Conservation (phyloP, 306 rosid species). For the Acacia crassicarpa region DNA sequence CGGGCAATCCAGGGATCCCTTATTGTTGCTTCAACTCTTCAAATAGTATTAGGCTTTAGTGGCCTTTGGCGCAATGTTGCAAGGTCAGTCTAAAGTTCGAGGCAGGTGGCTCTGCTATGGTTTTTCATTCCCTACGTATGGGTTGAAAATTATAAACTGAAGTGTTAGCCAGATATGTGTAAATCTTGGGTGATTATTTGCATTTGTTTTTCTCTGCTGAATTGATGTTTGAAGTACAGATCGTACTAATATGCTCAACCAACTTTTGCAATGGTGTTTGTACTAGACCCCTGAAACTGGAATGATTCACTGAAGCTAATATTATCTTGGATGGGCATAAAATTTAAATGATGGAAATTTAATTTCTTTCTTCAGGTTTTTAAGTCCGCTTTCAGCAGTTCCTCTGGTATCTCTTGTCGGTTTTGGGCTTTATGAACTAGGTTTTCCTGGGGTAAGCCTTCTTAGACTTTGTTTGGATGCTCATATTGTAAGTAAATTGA, state of each 20-base stretch:
- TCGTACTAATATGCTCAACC: conserved; percentile 3
- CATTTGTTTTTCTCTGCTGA: conserved; percentile 19
- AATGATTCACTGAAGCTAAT: conserved; percentile 10
- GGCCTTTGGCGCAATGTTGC: conserved; percentile 99
- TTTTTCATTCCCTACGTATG: conserved; percentile 18
- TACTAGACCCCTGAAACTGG: neutral
- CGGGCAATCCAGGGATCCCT: conserved; percentile 96
- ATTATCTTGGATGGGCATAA: conserved; percentile 10
- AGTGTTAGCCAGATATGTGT: conserved; percentile 6
- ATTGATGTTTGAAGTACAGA: conserved; percentile 27
- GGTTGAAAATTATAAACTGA: conserved; percentile 18
- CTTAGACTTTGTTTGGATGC: conserved; percentile 22
- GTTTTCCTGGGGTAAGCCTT: conserved; percentile 91
- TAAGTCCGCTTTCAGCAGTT: conserved; percentile 95
- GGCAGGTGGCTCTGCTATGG: conserved; percentile 11
- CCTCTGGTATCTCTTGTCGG: conserved; percentile 92
- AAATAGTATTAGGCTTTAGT: conserved; percentile 97
- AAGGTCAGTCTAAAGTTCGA: conserved; percentile 62
- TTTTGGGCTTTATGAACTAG: conserved; percentile 92
- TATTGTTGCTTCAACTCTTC: conserved; percentile 96
- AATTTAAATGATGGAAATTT: conserved; percentile 27
- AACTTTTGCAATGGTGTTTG: conserved; percentile 22
- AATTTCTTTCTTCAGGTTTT: conserved; percentile 64
- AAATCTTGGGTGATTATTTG: conserved; percentile 20
- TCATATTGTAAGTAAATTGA: neutral